Percentiles rank a stretch among this genome's conserved stretches.
Evolutionary conservation across 371 early-diverging fungal species (phyloP).

Genomic region (Polyrhizophydium stewartii): DNA sequence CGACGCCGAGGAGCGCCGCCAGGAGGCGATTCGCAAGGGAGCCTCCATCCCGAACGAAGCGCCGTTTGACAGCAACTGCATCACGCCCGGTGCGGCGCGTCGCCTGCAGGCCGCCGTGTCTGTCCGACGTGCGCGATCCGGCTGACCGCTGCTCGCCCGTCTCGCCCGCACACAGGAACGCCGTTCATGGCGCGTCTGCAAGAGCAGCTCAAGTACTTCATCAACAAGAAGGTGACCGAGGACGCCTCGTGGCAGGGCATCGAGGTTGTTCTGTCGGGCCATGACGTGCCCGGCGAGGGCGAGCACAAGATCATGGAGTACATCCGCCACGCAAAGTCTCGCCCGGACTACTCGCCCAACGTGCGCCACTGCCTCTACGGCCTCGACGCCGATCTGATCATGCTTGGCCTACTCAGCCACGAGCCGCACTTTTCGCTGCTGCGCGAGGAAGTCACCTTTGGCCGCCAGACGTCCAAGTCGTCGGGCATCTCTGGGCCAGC

Average conservation of each 20-base stretch:
- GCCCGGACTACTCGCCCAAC: conserved; percentile 76
- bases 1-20: conserved; percentile 69
- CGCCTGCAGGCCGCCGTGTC: too few species aligned
- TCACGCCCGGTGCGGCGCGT: conserved; percentile 90
- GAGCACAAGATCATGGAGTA: conserved; percentile 92
- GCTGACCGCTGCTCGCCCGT: not conserved
- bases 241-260: conserved; percentile 45
- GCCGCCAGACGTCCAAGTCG: conserved; percentile 56
- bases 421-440: conserved; percentile 95
- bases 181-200: conserved; percentile 61
- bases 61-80: conserved; percentile 96
- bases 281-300: conserved; percentile 70
- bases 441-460: conserved; percentile 95
- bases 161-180: conserved; percentile 29
- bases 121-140: not conserved
- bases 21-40: conserved; percentile 58
- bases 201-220: conserved; percentile 46
- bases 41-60: conserved; percentile 68
- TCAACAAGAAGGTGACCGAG: conserved; percentile 49
- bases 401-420: conserved; percentile 94
- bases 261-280: conserved; percentile 49
- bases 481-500: conserved; percentile 30
- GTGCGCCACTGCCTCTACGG: conserved; percentile 95
- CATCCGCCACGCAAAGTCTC: conserved; percentile 81
- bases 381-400: conserved; percentile 98